Conservation (phyloP, 2,329 filamentous ascomycete genomes). For the Paecilomyces fulvus region DNA sequence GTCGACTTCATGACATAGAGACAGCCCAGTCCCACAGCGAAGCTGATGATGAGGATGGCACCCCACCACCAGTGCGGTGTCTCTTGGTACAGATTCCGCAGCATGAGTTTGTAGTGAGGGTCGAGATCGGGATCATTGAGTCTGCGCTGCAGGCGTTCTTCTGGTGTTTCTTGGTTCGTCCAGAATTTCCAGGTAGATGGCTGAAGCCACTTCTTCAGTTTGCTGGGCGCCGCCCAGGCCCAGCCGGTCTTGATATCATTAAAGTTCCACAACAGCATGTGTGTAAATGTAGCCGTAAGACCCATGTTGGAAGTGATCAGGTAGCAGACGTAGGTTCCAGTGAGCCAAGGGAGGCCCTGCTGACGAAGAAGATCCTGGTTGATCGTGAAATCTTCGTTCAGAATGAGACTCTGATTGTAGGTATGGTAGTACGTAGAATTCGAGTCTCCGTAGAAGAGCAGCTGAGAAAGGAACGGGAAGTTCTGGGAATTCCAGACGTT, state of each 20-base stretch:
- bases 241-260: slow-evolving; percentile 33
- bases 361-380: slow-evolving; percentile 24
- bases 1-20: slow-evolving; percentile 30
- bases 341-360: slow-evolving; percentile 36
- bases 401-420: slow-evolving; percentile 38
- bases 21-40: slow-evolving; percentile 30
- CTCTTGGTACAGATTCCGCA: slow-evolving; percentile 28
- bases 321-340: slow-evolving; percentile 32
- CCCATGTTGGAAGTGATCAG: slow-evolving; percentile 40
- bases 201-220: slow-evolving; percentile 5
- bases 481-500: slow-evolving; percentile 31
- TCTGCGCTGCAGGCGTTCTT: slow-evolving; percentile 3
- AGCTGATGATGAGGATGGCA: slow-evolving; percentile 24
- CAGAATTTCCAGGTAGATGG: slow-evolving; percentile 5
- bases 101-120: slow-evolving; percentile 37
- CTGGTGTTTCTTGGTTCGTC: slow-evolving; percentile 3
- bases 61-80: slow-evolving; percentile 38
- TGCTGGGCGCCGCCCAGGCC: slow-evolving; percentile 8
- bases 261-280: slow-evolving; percentile 35
- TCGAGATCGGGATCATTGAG: slow-evolving; percentile 16
- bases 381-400: slow-evolving; percentile 33
- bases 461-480: slow-evolving; percentile 38
- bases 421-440: slow-evolving; percentile 26
- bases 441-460: slow-evolving; percentile 31
- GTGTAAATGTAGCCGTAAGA: slow-evolving; percentile 39